These are phyloP conservation scores for Neopestalotiopsis rosae DNA, from an alignment of 2,329 filamentous ascomycete genomes.

Conservation along the genomic window DNA sequence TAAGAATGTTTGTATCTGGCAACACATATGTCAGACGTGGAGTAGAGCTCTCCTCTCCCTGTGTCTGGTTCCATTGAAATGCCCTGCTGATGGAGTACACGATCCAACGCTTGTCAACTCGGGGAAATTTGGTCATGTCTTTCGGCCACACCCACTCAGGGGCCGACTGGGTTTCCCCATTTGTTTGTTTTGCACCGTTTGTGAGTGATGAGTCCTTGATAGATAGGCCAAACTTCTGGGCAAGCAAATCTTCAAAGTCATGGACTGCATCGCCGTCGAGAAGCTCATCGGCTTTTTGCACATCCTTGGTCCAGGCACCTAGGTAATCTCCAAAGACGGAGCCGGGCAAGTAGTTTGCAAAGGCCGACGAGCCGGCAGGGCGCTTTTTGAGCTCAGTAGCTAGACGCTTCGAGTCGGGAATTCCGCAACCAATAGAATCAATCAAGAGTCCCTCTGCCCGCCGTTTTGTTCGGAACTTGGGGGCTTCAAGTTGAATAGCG, in stretches of 20 bases:
- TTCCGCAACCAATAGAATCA: conserved; percentile 74
- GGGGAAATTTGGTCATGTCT: conserved; percentile 51
- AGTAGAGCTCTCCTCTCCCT: conserved; percentile 47
- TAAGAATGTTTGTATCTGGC: conserved; percentile 59
- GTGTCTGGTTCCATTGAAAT: conserved; percentile 58
- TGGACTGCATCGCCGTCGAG: conserved; percentile 50
- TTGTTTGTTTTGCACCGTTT: conserved; percentile 27
- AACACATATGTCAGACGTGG: conserved; percentile 46
- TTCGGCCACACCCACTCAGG: conserved; percentile 59
- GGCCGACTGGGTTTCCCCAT: conserved; percentile 28
- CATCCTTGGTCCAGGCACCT: conserved; percentile 48
- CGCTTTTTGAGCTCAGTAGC: conserved; percentile 36
- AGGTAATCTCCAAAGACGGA: conserved; percentile 57
- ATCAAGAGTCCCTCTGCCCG: conserved; percentile 69
- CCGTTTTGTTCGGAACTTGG: conserved; percentile 59
- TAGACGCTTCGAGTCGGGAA: conserved; percentile 44
- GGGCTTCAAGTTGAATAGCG: conserved; percentile 71
- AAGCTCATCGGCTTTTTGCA: conserved; percentile 52
- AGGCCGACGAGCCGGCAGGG: conserved; percentile 37
- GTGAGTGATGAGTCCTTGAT: conserved; percentile 29
- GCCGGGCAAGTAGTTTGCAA: conserved; percentile 50
- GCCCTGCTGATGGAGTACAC: conserved; percentile 67
- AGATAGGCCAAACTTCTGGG: conserved; percentile 54
- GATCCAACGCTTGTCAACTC: conserved; percentile 70
- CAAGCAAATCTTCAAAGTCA: conserved; percentile 56